Evolutionary conservation across 2,329 filamentous ascomycete species (phyloP).

Genomic region (Colletotrichum sp.): DNA sequence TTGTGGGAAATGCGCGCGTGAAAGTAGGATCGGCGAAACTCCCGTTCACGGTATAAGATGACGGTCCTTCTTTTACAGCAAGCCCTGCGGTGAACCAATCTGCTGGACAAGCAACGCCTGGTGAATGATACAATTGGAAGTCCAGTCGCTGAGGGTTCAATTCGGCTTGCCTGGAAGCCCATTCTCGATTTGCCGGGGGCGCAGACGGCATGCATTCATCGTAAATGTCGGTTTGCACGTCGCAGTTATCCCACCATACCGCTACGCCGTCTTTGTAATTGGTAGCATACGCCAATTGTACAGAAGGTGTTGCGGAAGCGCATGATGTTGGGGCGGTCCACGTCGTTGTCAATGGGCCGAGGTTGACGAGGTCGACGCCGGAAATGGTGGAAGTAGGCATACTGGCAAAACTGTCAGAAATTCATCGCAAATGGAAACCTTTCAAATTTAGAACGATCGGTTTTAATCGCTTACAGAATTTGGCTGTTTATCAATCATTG

Average conservation of each 20-base stretch:
- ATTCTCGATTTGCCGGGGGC: neutral
- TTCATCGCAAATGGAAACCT: neutral
- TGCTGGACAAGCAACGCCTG: neutral
- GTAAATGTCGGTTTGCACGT: neutral
- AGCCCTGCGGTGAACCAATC: neutral
- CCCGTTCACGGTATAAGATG: neutral
- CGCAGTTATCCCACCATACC: neutral
- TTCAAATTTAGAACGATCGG: neutral
- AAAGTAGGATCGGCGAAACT: neutral
- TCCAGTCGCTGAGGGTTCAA: neutral
- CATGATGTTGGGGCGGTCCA: neutral
- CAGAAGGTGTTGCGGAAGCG: neutral
- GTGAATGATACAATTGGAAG: neutral
- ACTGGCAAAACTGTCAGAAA: no score
- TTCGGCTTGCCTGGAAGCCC: neutral
- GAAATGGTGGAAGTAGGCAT: neutral
- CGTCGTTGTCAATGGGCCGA: neutral
- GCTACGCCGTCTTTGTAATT: neutral
- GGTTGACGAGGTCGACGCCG: neutral
- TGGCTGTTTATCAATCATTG: no score
- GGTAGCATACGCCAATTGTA: neutral
- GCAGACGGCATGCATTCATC: neutral
- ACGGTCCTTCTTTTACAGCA: neutral
- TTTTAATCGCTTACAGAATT: fast-evolving
- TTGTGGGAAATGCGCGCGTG: neutral